Base-by-base conservation (phyloP, 345 rosid genomes). In the Alliaria petiolata region DNA sequence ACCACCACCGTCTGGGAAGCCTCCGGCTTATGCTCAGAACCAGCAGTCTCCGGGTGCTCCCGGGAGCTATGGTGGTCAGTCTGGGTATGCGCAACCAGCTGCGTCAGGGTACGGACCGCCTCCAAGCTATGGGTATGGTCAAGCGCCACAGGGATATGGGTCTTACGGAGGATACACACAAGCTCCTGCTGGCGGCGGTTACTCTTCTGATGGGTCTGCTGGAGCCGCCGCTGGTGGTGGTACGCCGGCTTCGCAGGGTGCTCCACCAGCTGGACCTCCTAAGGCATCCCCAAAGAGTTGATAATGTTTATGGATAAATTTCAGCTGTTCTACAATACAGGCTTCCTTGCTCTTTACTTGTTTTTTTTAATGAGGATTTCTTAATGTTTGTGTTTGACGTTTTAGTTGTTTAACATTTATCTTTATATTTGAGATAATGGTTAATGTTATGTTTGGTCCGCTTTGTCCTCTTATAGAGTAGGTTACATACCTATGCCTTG, bases 11-110 rank as follows among this genome's bases (percentile, higher is more conserved):
- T 78, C 72, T 49, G 79, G 78, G 8, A 87, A 83, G 60, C 84
- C 87, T 28, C 85, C 91, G 3, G 84, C 69, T 43, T 90, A 95
- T 74, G 97, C 96, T 8, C 98, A 90, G 84, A 71, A 81, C 44
- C 97, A 89, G 65, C 97, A 89, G 71, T 89, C 96, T 5, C 98
- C 96, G 0, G 86, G 82, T 65, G 78, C 87, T 16, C 83, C 83
- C 4, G 95, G 91, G 40, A 84, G 92, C 53, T 91, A 95, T 79
- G 84, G 90, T 52, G 76, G 51, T 17, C 86, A 82, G 67, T 76
- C 81, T 8, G 93, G 89, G 35, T 92, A 89, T 75, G 76, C 91
- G n/a, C 91, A 85, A 78, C 89, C 91, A 51, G 83, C 86, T 1
- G 55, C 86, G 0, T 77, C 89, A 2, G 78, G 81, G 30, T 84